phyloP scores from a whole-genome alignment of 2,329 filamentous ascomycete species.

The Xylariaceae sp. region DNA sequence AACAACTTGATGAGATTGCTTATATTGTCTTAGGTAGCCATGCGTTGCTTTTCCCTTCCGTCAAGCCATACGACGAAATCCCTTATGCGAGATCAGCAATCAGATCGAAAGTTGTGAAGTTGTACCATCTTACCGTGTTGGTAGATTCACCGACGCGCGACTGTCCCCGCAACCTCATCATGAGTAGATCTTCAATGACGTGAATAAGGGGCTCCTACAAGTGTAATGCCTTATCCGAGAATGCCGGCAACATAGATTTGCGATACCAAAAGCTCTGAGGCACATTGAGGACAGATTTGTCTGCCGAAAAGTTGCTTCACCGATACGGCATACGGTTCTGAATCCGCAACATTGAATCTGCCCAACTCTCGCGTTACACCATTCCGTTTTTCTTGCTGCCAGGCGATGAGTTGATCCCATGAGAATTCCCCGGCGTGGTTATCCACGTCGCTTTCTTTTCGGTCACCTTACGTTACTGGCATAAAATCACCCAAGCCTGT shows the following conservation, averaged over 20 bases:
- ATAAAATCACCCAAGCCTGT: too few relatives aligned
- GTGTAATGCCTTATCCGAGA: constrained; percentile 35
- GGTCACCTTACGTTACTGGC: too few relatives aligned
- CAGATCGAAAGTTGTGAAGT: constrained; percentile 30
- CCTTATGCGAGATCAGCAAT: constrained; percentile 28
- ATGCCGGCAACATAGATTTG: constrained; percentile 47
- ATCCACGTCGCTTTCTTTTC: too few relatives aligned
- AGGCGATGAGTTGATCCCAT: too few relatives aligned
- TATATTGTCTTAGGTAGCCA: constrained; percentile 26
- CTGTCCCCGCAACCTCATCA: constrained; percentile 27
- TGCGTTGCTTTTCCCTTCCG: constrained; percentile 34
- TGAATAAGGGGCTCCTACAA: constrained; percentile 34
- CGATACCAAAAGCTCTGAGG: constrained; percentile 41
- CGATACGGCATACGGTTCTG: too few relatives aligned
- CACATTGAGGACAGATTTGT: too few relatives aligned
- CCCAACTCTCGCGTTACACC: too few relatives aligned
- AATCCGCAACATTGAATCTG: too few relatives aligned
- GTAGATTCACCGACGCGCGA: constrained; percentile 19
- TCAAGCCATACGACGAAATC: constrained; percentile 30
- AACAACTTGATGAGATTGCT: constrained; percentile 22
- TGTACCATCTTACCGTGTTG: constrained; percentile 35
- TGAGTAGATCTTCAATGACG: constrained; percentile 27
- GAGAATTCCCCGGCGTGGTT: too few relatives aligned
- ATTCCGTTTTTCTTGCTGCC: too few relatives aligned
- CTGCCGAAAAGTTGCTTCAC: too few relatives aligned